A percentile compares a stretch with the other conserved stretches of the same genome.
Evolutionary conservation across 495 filamentous ascomycete species (phyloP).

Genomic region (Annulohypoxylon moriforme): DNA sequence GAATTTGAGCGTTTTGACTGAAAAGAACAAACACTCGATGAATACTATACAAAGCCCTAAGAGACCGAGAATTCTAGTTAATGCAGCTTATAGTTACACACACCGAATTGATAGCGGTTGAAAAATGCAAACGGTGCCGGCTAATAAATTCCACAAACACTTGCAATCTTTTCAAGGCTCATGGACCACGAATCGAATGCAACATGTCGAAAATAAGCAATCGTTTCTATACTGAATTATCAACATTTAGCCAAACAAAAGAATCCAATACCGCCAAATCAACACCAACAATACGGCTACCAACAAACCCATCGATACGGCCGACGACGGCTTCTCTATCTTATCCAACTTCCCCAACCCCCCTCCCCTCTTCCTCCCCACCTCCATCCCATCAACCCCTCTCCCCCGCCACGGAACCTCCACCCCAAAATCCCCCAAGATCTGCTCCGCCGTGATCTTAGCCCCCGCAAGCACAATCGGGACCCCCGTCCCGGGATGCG

Average conservation of each 20-base stretch:
- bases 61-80: not conserved
- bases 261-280: slow-evolving; percentile 9
- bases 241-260: not conserved
- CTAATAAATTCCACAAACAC: not conserved
- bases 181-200: not conserved
- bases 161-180: not conserved
- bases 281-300: slow-evolving; percentile 7
- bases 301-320: slow-evolving; percentile 8
- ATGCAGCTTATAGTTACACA: not conserved
- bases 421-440: slow-evolving; percentile 57
- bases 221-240: not conserved
- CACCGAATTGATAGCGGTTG: not conserved
- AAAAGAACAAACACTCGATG: not conserved
- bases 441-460: slow-evolving; percentile 69
- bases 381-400: slow-evolving; percentile 39
- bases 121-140: not conserved
- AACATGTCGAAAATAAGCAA: not conserved
- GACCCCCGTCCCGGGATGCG: slow-evolving; percentile 78
- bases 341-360: slow-evolving; percentile 48
- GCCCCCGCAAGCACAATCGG: slow-evolving; percentile 74
- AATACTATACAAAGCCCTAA: not conserved
- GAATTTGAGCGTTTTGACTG: too few relatives aligned
- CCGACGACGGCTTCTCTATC: slow-evolving; percentile 35
- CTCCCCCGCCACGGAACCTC: slow-evolving; percentile 55
- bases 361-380: slow-evolving; percentile 37